A percentile compares a stretch with the other conserved stretches of the same genome.
Evolutionary conservation across 2,329 filamentous ascomycete genomes (phyloP).

Genomic region (Leptoxyphium fumago): DNA sequence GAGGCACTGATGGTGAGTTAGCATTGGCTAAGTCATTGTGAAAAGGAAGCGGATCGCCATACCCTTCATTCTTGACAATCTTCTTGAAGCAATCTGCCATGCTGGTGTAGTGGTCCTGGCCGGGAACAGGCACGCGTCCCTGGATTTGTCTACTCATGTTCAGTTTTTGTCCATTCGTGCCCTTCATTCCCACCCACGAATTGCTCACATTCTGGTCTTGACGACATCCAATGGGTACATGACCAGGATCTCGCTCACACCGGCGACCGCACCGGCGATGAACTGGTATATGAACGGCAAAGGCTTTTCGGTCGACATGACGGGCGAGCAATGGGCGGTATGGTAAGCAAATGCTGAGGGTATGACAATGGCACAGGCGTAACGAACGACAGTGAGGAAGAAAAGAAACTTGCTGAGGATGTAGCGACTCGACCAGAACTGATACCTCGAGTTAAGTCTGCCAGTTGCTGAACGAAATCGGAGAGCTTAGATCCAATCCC

Average conservation of each 20-base stretch:
- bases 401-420: no score
- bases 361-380: no score
- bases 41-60: conserved; percentile 19
- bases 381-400: no score
- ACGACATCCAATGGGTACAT: conserved; percentile 99
- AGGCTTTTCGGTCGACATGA: conserved; percentile 48
- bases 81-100: conserved; percentile 98
- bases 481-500: no score
- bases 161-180: background rate
- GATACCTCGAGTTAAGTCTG: no score
- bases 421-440: no score
- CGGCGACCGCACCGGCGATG: conserved; percentile 88
- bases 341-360: no score
- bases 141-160: conserved; percentile 27
- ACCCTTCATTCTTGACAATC: conserved; percentile 94
- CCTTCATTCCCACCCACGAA: background rate
- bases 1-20: conserved; percentile 39
- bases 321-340: conserved; percentile 2
- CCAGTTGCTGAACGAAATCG: no score
- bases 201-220: conserved; percentile 81
- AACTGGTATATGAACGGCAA: conserved; percentile 93
- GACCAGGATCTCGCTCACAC: conserved; percentile 61
- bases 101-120: conserved; percentile 81
- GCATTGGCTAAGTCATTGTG: background rate
- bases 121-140: conserved; percentile 46